Conservation (phyloP, 768 basidiomycete species). For the Termitomyces sp. region DNA sequence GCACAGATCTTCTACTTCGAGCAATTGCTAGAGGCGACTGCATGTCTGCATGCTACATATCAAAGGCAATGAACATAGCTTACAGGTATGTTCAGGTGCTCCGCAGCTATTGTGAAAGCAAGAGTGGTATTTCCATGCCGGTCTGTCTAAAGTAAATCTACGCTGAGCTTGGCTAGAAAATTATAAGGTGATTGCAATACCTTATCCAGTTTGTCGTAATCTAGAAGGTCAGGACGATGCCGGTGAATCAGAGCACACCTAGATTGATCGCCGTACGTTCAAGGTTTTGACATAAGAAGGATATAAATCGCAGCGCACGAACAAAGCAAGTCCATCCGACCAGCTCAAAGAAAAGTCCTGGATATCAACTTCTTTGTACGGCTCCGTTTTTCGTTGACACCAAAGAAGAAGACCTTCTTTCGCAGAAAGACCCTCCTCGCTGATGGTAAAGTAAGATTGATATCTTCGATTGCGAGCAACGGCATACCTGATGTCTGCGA, state of each 20-base stretch:
- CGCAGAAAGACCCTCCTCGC: slow-evolving; percentile 97
- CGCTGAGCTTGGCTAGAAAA: slow-evolving; percentile 3
- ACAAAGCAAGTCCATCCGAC: slow-evolving; percentile 95
- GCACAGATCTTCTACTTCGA: slow-evolving; percentile 95
- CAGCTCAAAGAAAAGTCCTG: slow-evolving; percentile 92
- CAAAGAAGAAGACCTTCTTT: slow-evolving; percentile 96
- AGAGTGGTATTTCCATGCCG: slow-evolving; percentile 78
- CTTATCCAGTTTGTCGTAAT: slow-evolving; percentile 85
- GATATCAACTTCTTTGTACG: slow-evolving; percentile 88
- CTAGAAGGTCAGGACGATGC: slow-evolving; percentile 92
- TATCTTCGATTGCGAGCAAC: background rate
- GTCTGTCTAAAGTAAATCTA: slow-evolving; percentile 47
- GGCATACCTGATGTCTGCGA: slow-evolving; percentile 92
- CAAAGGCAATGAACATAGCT: slow-evolving; percentile 19
- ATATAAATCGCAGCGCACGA: slow-evolving; percentile 26
- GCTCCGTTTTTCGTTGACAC: slow-evolving; percentile 95
- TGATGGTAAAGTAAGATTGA: slow-evolving; percentile 26
- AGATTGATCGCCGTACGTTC: slow-evolving; percentile 1
- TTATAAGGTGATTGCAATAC: slow-evolving; percentile 24
- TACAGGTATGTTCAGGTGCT: slow-evolving; percentile 88
- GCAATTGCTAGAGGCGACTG: slow-evolving; percentile 58
- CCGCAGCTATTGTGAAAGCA: slow-evolving; percentile 84
- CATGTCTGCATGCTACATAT: background rate
- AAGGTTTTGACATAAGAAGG: slow-evolving; percentile 2
- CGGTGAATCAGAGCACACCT: slow-evolving; percentile 98